phyloP scores from a whole-genome alignment of 2,329 filamentous ascomycete genomes.

The Penicillium fuscoglaucum region DNA sequence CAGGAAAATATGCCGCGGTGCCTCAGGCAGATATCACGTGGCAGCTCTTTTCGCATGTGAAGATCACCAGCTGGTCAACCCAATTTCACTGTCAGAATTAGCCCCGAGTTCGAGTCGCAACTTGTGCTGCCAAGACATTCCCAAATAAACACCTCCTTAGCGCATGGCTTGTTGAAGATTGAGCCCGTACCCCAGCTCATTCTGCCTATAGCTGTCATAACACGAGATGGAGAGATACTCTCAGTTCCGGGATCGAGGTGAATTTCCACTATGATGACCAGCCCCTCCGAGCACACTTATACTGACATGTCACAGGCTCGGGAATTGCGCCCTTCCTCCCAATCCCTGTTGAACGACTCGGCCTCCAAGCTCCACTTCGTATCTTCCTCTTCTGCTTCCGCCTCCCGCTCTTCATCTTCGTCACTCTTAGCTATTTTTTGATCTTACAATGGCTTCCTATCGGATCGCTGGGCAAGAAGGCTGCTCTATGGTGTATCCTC shows the following conservation, averaged over 20 bases:
- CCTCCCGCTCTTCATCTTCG: slow-evolving; percentile 71
- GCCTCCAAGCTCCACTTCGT: slow-evolving; percentile 64
- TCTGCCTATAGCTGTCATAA: background rate
- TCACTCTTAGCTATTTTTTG: slow-evolving; percentile 71
- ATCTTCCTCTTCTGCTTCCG: slow-evolving; percentile 76
- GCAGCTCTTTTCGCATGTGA: slow-evolving; percentile 6
- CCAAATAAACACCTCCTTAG: background rate
- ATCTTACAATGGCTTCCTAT: slow-evolving; percentile 80
- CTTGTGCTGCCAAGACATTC: background rate
- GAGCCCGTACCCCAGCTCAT: background rate
- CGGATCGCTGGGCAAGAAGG: slow-evolving; percentile 70
- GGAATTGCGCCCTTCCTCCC: slow-evolving; percentile 96
- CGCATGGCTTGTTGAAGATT: background rate
- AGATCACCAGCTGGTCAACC: slow-evolving; percentile 6
- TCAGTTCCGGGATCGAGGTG: slow-evolving; percentile 87
- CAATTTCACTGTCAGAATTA: background rate
- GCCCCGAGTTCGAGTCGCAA: background rate
- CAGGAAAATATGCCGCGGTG: background rate
- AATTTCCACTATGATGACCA: slow-evolving; percentile 11
- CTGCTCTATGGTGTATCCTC: slow-evolving; percentile 82
- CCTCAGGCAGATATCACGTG: slow-evolving; percentile 10
- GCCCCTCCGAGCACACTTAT: background rate
- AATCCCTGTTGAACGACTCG: slow-evolving; percentile 64
- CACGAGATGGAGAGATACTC: slow-evolving; percentile 85
- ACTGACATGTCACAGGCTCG: slow-evolving; percentile 62